A percentile compares a stretch with the other conserved stretches of the same genome.
These are phyloP conservation scores for Trichophyton equinum DNA, from an alignment of 2,329 filamentous ascomycete genomes.

Conservation along the genomic window DNA sequence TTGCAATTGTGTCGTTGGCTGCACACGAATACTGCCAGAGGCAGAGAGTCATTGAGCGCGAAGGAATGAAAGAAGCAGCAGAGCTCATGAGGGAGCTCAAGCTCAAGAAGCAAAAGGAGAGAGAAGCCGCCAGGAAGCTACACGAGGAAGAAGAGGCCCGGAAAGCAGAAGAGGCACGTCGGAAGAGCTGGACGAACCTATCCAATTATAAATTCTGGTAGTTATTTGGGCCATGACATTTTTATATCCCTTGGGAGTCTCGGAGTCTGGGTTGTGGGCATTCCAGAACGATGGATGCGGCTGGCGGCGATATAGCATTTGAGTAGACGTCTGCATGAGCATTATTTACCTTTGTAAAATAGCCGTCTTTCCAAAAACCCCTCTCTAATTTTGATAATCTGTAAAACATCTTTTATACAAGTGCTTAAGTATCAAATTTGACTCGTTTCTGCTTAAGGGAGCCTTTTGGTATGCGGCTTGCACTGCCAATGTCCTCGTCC, in stretches of 20 bases:
- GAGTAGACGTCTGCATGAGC: slow-evolving; percentile 1
- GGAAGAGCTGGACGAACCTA: slow-evolving; percentile 32
- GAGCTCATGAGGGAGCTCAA: slow-evolving; percentile 68
- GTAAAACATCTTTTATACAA: not conserved
- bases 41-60: slow-evolving; percentile 58
- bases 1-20: slow-evolving; percentile 54
- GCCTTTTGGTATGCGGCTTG: slow-evolving; percentile 18
- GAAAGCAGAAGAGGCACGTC: slow-evolving; percentile 29
- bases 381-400: not conserved
- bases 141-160: slow-evolving; percentile 24
- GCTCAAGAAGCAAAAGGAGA: slow-evolving; percentile 46
- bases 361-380: not conserved
- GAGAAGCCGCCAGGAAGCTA: slow-evolving; percentile 30
- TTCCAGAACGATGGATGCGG: not conserved
- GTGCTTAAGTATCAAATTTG: slow-evolving; percentile 25
- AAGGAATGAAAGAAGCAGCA: slow-evolving; percentile 73
- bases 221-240: slow-evolving; percentile 5
- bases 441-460: slow-evolving; percentile 28
- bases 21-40: slow-evolving; percentile 79
- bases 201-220: slow-evolving; percentile 39
- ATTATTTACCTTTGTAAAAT: slow-evolving; percentile 6
- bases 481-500: slow-evolving; percentile 24
- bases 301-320: not conserved
- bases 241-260: slow-evolving; percentile 3
- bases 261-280: slow-evolving; percentile 1